Evolutionary conservation across 768 basidiomycete genomes (phyloP).

Genomic region (Mycena polygramma): DNA sequence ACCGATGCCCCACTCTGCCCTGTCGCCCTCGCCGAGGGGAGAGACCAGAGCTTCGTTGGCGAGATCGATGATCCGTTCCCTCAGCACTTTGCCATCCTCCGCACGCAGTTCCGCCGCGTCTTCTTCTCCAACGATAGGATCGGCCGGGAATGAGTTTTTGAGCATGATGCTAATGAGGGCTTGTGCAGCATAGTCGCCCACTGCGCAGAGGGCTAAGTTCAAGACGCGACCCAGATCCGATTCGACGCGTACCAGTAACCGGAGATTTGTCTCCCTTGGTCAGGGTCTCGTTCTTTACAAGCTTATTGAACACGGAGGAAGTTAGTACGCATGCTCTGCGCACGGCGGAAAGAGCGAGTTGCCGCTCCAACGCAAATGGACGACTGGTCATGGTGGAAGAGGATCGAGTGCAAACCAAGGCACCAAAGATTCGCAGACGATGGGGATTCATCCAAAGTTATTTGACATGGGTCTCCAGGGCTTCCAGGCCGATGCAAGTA

Average conservation of each 20-base stretch:
- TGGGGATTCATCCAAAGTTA: neutral
- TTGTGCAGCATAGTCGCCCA: constrained; percentile 95
- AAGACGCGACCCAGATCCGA: neutral
- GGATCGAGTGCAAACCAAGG: constrained; percentile 29
- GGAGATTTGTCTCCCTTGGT: constrained; percentile 94
- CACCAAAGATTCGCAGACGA: constrained; percentile 14
- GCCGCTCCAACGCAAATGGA: constrained; percentile 75
- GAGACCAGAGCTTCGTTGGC: constrained; percentile 83
- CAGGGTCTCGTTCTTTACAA: constrained; percentile 88
- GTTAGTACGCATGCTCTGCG: constrained; percentile 89
- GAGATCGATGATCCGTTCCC: constrained; percentile 80
- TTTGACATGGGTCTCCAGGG: no score
- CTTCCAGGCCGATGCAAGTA: no score
- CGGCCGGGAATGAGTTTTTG: constrained; percentile 79
- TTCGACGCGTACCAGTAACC: constrained; percentile 73
- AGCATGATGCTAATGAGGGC: constrained; percentile 91
- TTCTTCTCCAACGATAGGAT: constrained; percentile 96
- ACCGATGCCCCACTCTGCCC: constrained; percentile 79
- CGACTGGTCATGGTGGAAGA: constrained; percentile 61
- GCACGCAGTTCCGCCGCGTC: constrained; percentile 84
- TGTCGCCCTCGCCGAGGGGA: constrained; percentile 69
- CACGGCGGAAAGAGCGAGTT: constrained; percentile 89
- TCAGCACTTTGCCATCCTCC: constrained; percentile 57
- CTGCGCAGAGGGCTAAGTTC: constrained; percentile 53
- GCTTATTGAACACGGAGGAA: constrained; percentile 85